Base-by-base conservation (phyloP, 1,139 yeast genomes). In the Candida glucosophila region DNA sequence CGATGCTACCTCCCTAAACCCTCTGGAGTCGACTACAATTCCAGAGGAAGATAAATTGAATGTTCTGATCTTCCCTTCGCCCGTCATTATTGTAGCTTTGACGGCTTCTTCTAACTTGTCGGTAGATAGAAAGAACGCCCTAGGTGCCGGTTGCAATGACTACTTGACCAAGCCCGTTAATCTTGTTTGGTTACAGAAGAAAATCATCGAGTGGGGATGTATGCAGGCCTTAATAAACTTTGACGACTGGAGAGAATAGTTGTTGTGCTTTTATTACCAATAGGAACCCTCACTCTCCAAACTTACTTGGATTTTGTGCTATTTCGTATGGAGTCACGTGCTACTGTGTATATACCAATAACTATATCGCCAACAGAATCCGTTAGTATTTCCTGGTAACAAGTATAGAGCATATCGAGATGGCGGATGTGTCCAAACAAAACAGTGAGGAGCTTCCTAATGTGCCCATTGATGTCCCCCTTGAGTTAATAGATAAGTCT, bases 191-290 rank as follows among this genome's bases (percentile, higher is more conserved):
- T 62, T 90, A 29, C 86, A 88, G 42, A 85, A 82, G 44, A 90
- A 90, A 55, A 82, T 90, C 32, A 83, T 90, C 4, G 98, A 90
- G 54, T 88, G 97, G 97, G 92, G 92, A 2, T 76, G 83, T 46
- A 90, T 90, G 98, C 98, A 90, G 57, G 97, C 97, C 1, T 60
- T 90, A 33, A 88, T 90, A 50, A 95, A 90, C 54, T 90, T 82
- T 51, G 96, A 90, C 51, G 93, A 94, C 18, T 90, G 95, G 95
- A 77, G 77, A 35, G 45, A n/a, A n/a, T n/a, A n/a, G n/a, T n/a
- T n/a, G n/a, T n/a, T n/a, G n/a, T n/a, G n/a, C n/a, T n/a, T n/a
- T n/a, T n/a, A n/a, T n/a, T n/a, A n/a, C n/a, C n/a, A n/a, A n/a
- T n/a, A n/a, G n/a, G n/a, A n/a, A n/a, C n/a, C n/a, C n/a, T n/a